Evolutionary conservation across 2,329 filamentous ascomycete genomes (phyloP), one percentile per base, ranked within the genome.

Genomic region (Xylaria sp.): DNA sequence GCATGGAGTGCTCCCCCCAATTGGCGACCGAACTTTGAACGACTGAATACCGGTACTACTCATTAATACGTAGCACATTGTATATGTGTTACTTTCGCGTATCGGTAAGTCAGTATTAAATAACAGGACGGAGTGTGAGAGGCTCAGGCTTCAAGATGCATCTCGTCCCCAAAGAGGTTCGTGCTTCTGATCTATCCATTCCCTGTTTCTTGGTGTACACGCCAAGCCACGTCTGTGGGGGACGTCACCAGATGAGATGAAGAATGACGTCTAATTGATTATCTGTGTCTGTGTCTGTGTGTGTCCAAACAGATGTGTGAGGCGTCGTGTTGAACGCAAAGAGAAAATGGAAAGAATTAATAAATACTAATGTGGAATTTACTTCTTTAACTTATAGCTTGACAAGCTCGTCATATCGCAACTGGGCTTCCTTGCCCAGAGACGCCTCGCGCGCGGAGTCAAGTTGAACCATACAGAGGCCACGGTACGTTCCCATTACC

Each of bases 371-470:
- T 60, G 50, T 40, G 51, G 32, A 55, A 32, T 47, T 3, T 6
- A 10, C 29, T 5, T 42, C 21, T 25, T 27, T n/a, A 62, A 29
- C 40, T 6, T 72, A 32, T 73, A 98, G 95, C 87, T 98, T 78
- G 95, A 98, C 86, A 98, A 98, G 89, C 93, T 98, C 82, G 88
- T 92, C 79, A 95, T 97, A 79, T 93, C 94, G 63, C 93, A 98
- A 82, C 85, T 97, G 70, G 95, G 95, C 75, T 87, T 92, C 73
- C 87, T 98, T 58, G 95, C 95, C 63, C 95, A 98, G 84, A 88
- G 91, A 72, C 89, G 95, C 69, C 89, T 98, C 73, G 95, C 95
- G 37, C 86, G 95, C 76, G 95, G 95, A 60, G 90, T 98, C 63
- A 92, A 91, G 78, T 84, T 98, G 75, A 98, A 98, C 78, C 93